A percentile compares a stretch with the other conserved stretches of the same genome.
Conservation (phyloP, 305 asterid species). For the Fraxinus xanthoxyloides region DNA sequence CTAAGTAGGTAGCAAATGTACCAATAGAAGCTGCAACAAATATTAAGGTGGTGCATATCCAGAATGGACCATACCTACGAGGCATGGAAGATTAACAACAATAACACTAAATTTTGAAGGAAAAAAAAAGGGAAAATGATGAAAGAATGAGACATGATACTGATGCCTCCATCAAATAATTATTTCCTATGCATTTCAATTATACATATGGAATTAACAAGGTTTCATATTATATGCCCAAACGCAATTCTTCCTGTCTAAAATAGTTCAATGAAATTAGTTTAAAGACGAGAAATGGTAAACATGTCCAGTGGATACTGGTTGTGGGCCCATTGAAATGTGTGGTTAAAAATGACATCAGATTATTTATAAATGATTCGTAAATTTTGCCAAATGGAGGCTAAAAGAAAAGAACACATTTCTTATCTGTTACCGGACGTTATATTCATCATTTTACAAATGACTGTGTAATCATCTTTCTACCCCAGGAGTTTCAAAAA, state of each 20-base stretch:
- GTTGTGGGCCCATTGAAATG: background rate
- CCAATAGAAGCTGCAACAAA: conserved; percentile 97
- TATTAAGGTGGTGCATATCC: conserved; percentile 96
- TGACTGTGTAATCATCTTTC: background rate
- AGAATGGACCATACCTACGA: conserved; percentile 92
- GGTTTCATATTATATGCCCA: background rate
- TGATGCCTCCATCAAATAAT: background rate
- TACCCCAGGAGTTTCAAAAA: background rate
- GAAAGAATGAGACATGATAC: background rate
- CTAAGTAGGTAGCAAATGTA: conserved; percentile 82
- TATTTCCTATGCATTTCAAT: background rate
- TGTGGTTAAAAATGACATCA: background rate
- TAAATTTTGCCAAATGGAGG: background rate
- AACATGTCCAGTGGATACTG: background rate
- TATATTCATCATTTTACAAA: background rate
- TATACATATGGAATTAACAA: background rate
- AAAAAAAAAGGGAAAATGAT: background rate
- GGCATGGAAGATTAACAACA: conserved; percentile 2
- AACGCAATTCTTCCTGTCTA: background rate
- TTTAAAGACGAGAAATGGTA: background rate
- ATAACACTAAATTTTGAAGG: conserved; percentile 8
- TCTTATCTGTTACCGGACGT: background rate
- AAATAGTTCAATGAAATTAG: background rate
- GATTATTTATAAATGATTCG: background rate
- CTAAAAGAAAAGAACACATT: background rate